A percentile compares a stretch with the other conserved stretches of the same genome.
phyloP scores from a whole-genome alignment of 148 eudicot species.

The Vaccinium corymbosum region DNA sequence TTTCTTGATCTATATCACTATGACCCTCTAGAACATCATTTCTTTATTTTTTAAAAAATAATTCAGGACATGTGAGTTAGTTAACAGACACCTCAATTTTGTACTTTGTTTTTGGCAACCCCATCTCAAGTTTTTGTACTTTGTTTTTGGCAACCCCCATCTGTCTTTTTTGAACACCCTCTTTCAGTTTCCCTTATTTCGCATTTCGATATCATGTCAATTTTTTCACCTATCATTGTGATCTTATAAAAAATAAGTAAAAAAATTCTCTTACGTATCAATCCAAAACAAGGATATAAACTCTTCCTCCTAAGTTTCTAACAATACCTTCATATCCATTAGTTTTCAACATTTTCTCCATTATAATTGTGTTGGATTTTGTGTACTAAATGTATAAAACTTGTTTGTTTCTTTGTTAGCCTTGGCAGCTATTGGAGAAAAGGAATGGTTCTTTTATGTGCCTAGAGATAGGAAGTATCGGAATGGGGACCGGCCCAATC shows the following conservation, averaged over 20 bases:
- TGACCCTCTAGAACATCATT: neutral
- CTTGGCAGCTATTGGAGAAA: conserved; percentile 88
- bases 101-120: neutral
- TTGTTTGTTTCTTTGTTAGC: conserved; percentile 29
- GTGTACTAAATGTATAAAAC: neutral
- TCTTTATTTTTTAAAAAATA: neutral
- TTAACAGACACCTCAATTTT: neutral
- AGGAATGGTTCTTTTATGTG: conserved; percentile 91
- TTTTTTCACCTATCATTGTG: neutral
- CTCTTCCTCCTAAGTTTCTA: neutral
- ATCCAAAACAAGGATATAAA: neutral
- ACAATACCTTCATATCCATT: neutral
- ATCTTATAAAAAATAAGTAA: too few species aligned
- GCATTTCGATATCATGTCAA: neutral
- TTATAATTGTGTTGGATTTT: conserved; percentile 16
- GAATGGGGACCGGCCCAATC: conserved; percentile 84
- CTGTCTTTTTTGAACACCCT: neutral
- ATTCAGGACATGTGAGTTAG: neutral
- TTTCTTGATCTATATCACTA: neutral
- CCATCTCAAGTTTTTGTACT: neutral
- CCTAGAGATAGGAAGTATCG: conserved; percentile 86
- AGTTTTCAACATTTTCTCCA: neutral
- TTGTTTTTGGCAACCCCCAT: neutral
- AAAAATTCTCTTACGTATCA: neutral
- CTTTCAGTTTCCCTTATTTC: neutral